Evolutionary conservation across 345 rosid species (phyloP).

Genomic region (Salix koriyanagi): DNA sequence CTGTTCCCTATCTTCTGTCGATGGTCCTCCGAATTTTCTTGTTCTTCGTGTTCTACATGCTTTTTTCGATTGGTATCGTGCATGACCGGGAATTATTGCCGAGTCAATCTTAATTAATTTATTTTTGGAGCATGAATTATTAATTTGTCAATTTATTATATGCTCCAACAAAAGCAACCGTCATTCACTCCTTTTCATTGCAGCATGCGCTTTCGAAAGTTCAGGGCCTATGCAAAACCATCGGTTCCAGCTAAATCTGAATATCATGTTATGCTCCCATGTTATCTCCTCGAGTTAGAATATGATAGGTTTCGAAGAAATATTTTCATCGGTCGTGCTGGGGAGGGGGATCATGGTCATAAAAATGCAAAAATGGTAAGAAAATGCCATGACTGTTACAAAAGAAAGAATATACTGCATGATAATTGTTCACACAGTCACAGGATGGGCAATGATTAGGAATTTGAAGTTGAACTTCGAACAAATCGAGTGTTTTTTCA

Average conservation of each 20-base stretch:
- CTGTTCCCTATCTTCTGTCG: neutral
- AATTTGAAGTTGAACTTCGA: neutral
- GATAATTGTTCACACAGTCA: neutral
- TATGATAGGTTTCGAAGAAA: neutral
- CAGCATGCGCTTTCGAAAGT: no score
- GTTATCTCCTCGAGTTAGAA: neutral
- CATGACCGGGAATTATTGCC: no score
- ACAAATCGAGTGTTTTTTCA: neutral
- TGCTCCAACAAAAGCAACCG: neutral
- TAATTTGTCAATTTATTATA: neutral
- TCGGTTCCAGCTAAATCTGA: no score
- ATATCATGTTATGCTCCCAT: neutral
- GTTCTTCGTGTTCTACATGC: neutral
- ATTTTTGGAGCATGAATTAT: neutral
- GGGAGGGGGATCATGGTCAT: no score
- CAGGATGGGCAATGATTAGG: neutral
- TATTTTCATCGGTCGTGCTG: neutral
- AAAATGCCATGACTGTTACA: neutral
- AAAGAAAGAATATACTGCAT: neutral
- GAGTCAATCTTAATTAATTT: no score
- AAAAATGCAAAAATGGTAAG: no score
- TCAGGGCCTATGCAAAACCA: no score
- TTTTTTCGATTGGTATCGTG: no score
- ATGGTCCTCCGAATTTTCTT: neutral
- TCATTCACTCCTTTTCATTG: no score